phyloP scores from a whole-genome alignment of 768 basidiomycete species.

The Neoboletus brunneissimus region DNA sequence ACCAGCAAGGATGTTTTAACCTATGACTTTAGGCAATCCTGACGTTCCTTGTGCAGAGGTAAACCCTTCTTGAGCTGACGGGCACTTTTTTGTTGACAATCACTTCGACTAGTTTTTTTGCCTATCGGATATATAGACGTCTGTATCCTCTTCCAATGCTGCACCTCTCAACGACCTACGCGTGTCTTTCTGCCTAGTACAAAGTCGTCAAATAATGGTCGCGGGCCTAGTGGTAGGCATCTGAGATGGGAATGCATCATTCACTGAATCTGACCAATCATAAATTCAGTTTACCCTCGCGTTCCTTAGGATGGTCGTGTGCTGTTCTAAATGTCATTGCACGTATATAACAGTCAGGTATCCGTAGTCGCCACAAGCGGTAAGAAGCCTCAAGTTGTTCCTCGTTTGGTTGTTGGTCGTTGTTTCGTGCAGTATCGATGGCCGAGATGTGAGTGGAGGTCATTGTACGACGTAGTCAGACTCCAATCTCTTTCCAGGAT shows the following conservation, averaged over 20 bases:
- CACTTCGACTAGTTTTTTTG: conserved; percentile 20
- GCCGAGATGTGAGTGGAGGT: too few relatives aligned
- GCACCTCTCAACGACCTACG: background rate
- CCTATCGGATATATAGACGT: conserved; percentile 26
- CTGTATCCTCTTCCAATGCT: background rate
- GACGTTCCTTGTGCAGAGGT: conserved; percentile 27
- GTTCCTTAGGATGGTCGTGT: conserved; percentile 20
- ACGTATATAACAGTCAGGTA: background rate
- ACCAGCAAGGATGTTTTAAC: background rate
- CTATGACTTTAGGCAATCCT: conserved; percentile 16
- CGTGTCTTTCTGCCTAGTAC: conserved; percentile 7
- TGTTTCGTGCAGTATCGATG: background rate
- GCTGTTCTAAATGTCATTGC: background rate
- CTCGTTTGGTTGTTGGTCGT: background rate
- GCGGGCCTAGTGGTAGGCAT: conserved; percentile 7
- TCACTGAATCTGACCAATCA: background rate
- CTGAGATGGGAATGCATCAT: background rate
- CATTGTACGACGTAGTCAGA: too few relatives aligned
- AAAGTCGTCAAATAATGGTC: conserved; percentile 6
- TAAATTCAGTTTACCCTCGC: conserved; percentile 13
- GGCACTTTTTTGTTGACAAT: background rate
- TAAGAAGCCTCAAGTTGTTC: background rate
- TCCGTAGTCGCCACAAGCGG: conserved; percentile 21
- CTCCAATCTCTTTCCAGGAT: too few relatives aligned
- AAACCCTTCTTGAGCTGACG: background rate